Evolutionary conservation across 139 green algal genomes (phyloP), one percentile per base, ranked within the genome.

Genomic region (Picocystis salinarum): DNA sequence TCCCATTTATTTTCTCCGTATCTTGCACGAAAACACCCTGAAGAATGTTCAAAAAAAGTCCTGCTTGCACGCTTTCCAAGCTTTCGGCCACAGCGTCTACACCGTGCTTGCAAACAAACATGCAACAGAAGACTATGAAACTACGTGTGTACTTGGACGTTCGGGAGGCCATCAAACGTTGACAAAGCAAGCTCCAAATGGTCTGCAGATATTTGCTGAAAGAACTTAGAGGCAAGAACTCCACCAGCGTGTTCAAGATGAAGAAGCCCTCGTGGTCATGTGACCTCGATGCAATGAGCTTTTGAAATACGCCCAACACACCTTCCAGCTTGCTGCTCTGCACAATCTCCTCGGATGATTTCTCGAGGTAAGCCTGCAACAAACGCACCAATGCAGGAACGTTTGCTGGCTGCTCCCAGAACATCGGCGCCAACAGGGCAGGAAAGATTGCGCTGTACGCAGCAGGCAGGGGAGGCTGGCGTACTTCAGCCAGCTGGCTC

Each of bases 341-440:
- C 15, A 75, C 66, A 13, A 91, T 62, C 27, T 83, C 61, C 4
- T 46, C 27, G 4, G 50, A 46, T 0, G 78, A 71, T 39, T 83
- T 83, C 22, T 39, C 15, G 42, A 95, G 52, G 57, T 93, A 95
- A n/a, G 87, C 80, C 61, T 87, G 68, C 45, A 97, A 56, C 37
- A 99, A 64, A 2, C 80, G 69, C 23, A 82, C 76, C 18, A 99
- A 67, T 5, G 88, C 77, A 4, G 87, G 80, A 17, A 96, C 66
- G 55, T 96, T 96, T 36, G 76, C 85, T 0, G 57, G 52, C 0
- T 80, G 64, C 69, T 96, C 85, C 88, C 88, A 99, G 46, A 84
- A 71, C 25, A 72, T 17, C 15, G 82, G 80, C 0, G 60, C 63
- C 20, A 99, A 64, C 45, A 97, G 66, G 13, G 75, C 69, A 13